Conservation (phyloP, 2,329 filamentous ascomycete genomes). For the Colletotrichum tropicicola region DNA sequence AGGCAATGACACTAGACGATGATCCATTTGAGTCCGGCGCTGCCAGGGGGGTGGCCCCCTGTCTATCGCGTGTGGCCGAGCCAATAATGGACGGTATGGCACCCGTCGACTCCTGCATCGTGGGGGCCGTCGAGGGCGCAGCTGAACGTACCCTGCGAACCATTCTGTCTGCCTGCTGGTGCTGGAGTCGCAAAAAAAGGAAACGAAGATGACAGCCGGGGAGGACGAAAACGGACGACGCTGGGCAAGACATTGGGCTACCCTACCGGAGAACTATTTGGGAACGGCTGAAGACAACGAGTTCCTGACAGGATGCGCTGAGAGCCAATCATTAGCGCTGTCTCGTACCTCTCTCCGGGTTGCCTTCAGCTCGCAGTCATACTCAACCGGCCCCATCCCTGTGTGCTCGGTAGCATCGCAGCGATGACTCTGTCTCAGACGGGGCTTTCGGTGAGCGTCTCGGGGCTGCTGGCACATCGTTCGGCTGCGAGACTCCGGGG, state of each 20-base stretch:
- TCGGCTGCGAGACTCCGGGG: background rate
- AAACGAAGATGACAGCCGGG: background rate
- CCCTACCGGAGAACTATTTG: background rate
- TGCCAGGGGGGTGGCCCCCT: background rate
- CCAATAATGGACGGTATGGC: conserved; percentile 25
- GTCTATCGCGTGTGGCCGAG: conserved; percentile 7
- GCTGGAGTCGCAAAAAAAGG: background rate
- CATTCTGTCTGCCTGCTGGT: conserved; percentile 5
- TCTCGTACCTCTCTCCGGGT: background rate
- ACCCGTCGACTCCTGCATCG: conserved; percentile 11
- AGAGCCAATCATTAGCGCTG: conserved; percentile 1
- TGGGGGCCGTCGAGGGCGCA: conserved; percentile 21
- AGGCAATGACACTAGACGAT: conserved; percentile 5
- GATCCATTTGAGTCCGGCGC: conserved; percentile 6
- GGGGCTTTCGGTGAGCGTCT: conserved; percentile 20
- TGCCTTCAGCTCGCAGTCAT: background rate
- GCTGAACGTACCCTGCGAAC: conserved; percentile 26
- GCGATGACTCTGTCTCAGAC: conserved; percentile 18
- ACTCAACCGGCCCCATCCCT: too few relatives aligned
- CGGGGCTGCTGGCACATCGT: background rate
- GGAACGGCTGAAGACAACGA: background rate
- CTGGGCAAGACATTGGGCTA: background rate
- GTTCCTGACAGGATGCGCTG: background rate
- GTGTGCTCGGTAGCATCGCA: background rate
- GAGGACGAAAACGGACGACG: background rate